These are phyloP conservation scores for Ustulina deusta DNA, from an alignment of 2,329 filamentous ascomycete species.

Conservation along the genomic window DNA sequence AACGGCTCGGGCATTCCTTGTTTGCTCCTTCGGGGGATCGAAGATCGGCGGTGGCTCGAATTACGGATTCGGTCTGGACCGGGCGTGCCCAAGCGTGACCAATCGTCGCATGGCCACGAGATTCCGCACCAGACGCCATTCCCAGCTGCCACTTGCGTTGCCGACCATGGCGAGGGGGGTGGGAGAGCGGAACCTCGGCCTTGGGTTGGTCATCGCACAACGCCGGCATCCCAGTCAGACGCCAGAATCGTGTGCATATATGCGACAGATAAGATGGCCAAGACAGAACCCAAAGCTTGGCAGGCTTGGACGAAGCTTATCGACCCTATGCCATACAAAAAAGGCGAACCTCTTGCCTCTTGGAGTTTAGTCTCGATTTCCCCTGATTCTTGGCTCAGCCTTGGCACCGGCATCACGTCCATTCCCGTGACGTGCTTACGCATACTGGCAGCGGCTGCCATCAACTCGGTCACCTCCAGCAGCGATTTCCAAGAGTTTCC, in stretches of 20 bases:
- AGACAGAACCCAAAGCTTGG: conserved; percentile 27
- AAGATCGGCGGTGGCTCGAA: conserved; percentile 27
- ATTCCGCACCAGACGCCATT: conserved; percentile 18
- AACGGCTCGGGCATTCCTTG: conserved; percentile 1
- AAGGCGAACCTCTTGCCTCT: conserved; percentile 36
- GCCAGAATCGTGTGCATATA: conserved; percentile 15
- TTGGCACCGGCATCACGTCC: conserved; percentile 29
- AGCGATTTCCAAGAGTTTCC: conserved; percentile 6
- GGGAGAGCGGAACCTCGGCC: conserved; percentile 7
- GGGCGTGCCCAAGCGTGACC: conserved; percentile 8
- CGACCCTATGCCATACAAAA: conserved; percentile 19
- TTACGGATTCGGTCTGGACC: conserved; percentile 19
- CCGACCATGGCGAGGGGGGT: conserved; percentile 1
- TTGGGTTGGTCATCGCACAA: conserved; percentile 21
- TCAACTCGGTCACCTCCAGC: background rate
- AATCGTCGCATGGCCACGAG: conserved; percentile 17
- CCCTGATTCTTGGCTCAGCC: conserved; percentile 35
- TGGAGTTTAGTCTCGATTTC: conserved; percentile 29
- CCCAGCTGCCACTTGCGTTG: conserved; percentile 34
- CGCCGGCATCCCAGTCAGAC: conserved; percentile 16
- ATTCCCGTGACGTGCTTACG: conserved; percentile 23
- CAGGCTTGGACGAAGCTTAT: conserved; percentile 37
- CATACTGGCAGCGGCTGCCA: conserved; percentile 9
- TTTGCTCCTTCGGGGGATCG: conserved; percentile 17
- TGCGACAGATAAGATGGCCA: conserved; percentile 33